These are phyloP conservation scores for Elymus sibiricus DNA, from an alignment of 176 grass and related monocot species.

Conservation along the genomic window DNA sequence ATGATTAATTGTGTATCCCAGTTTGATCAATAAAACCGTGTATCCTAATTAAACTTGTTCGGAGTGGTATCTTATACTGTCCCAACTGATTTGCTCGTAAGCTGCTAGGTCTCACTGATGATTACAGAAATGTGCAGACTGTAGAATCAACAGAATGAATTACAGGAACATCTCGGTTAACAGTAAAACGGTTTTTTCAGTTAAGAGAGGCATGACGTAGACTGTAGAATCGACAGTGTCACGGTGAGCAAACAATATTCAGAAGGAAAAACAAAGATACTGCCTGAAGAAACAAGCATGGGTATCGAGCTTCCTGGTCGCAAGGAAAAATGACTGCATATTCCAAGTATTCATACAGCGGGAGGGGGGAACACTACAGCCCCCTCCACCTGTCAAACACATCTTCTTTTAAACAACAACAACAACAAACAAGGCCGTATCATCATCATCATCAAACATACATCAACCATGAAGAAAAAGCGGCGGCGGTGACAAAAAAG, in stretches of 20 bases:
- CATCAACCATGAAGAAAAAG: constrained; percentile 29
- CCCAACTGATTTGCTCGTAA: too few species aligned
- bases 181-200: too few species aligned
- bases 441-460: constrained; percentile 56
- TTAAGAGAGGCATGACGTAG: too few species aligned
- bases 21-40: too few species aligned
- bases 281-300: constrained; percentile 23
- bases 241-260: too few species aligned
- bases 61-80: neutral
- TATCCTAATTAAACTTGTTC: neutral
- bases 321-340: constrained; percentile 36
- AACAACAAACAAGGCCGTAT: constrained; percentile 21
- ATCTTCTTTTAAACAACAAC: constrained; percentile 28
- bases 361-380: constrained; percentile 15
- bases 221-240: too few species aligned
- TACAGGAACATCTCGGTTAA: too few species aligned
- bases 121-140: neutral
- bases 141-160: too few species aligned
- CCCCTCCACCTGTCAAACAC: constrained; percentile 16
- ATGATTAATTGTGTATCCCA: too few species aligned
- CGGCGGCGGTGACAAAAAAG: constrained; percentile 11
- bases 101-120: neutral
- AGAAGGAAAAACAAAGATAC: neutral
- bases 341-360: constrained; percentile 43
- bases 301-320: constrained; percentile 31